phyloP scores from a whole-genome alignment of 768 basidiomycete genomes.

The Tylopilus intermedius region DNA sequence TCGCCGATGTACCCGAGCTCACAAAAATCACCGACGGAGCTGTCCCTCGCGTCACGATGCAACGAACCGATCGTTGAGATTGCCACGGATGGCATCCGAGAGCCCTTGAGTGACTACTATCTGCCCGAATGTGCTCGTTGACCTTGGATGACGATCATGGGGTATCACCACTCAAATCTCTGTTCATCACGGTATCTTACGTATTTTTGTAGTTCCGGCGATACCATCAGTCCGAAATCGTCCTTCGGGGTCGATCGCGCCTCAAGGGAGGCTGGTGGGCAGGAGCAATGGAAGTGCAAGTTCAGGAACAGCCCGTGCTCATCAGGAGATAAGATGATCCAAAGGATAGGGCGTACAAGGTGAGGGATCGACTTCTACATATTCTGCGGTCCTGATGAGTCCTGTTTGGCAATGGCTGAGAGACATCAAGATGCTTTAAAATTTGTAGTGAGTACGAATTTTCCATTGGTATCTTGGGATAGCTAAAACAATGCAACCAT shows the following conservation, averaged over 20 bases:
- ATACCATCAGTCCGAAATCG: constrained; percentile 48
- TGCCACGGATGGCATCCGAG: constrained; percentile 11
- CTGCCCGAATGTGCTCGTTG: constrained; percentile 18
- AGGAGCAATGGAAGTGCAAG: constrained; percentile 37
- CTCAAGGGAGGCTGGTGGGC: constrained; percentile 47
- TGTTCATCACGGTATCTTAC: constrained; percentile 5
- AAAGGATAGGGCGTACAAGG: constrained; percentile 29
- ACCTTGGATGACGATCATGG: constrained; percentile 31
- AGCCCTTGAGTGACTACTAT: constrained; percentile 19
- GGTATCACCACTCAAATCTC: constrained; percentile 16
- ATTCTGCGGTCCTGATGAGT: background rate
- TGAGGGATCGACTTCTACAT: constrained; percentile 13
- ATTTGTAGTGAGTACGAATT: constrained; percentile 38
- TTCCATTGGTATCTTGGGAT: background rate
- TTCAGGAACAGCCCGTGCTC: constrained; percentile 36
- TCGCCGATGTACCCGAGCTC: constrained; percentile 2
- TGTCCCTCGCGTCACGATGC: background rate
- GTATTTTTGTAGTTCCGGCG: constrained; percentile 37
- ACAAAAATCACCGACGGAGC: background rate
- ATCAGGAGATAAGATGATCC: constrained; percentile 43
- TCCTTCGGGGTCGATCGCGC: constrained; percentile 32
- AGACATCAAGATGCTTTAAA: constrained; percentile 48
- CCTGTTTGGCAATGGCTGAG: constrained; percentile 40
- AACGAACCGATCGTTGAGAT: constrained; percentile 21
- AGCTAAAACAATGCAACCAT: constrained; percentile 31